phyloP scores from a whole-genome alignment of 306 rosid species.

The Begonia loranthoides region DNA sequence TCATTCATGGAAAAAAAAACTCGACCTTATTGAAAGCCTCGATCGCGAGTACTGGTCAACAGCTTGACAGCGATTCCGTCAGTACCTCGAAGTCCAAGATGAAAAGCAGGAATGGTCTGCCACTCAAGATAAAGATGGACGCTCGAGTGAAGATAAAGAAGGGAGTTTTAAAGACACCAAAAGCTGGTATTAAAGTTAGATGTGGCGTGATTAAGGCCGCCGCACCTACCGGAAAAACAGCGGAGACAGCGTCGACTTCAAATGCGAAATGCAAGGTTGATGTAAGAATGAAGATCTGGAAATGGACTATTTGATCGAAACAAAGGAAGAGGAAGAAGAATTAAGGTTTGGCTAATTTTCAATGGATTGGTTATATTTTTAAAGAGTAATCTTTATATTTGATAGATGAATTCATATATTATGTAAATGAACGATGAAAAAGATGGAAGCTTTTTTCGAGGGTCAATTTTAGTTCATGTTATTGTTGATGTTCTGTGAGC shows the following conservation, averaged over 20 bases:
- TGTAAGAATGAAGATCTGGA: conserved; percentile 86
- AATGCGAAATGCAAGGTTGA: conserved; percentile 56
- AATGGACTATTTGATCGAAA: conserved; percentile 52
- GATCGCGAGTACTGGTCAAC: conserved; percentile 16
- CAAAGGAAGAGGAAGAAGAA: background rate
- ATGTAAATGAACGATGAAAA: too few relatives aligned
- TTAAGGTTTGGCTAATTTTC: background rate
- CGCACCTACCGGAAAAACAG: conserved; percentile 46
- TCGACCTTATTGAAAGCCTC: conserved; percentile 43
- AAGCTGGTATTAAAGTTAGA: conserved; percentile 44
- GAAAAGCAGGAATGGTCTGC: conserved; percentile 56
- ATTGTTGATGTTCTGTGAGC: too few relatives aligned
- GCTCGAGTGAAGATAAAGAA: conserved; percentile 60
- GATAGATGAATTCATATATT: too few relatives aligned
- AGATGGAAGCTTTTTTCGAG: too few relatives aligned
- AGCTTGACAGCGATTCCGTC: conserved; percentile 20
- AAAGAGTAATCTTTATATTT: too few relatives aligned
- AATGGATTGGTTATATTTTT: too few relatives aligned
- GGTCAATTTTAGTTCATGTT: too few relatives aligned
- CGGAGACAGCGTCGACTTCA: conserved; percentile 55
- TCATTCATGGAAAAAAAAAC: conserved; percentile 50
- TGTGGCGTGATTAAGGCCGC: conserved; percentile 57
- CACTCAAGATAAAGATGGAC: conserved; percentile 42
- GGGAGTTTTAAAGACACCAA: conserved; percentile 51
- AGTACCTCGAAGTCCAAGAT: conserved; percentile 22